Conservation (phyloP, 352 stramenopile genomes). For the Phytophthora cactorum region DNA sequence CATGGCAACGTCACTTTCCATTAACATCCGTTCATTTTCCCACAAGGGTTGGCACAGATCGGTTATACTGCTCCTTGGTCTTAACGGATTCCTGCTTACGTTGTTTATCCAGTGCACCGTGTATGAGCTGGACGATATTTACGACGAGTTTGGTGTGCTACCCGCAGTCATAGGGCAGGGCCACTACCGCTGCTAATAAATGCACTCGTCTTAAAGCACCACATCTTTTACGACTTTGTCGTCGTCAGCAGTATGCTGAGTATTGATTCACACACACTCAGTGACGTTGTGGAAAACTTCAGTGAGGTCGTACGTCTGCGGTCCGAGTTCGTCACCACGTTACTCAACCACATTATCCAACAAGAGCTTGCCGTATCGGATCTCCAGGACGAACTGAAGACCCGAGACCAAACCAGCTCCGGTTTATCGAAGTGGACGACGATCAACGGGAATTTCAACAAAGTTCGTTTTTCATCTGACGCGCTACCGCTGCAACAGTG, state of each 20-base stretch:
- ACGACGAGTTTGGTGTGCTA: constrained; percentile 41
- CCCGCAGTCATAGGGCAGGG: constrained; percentile 45
- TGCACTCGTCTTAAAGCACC: constrained; percentile 51
- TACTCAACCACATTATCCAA: constrained; percentile 34
- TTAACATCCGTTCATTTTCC: constrained; percentile 54
- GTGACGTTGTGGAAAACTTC: constrained; percentile 69
- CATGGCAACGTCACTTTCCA: constrained; percentile 11
- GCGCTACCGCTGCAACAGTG: constrained; percentile 63
- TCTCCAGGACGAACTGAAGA: constrained; percentile 37
- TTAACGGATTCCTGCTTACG: constrained; percentile 68
- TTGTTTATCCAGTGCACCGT: constrained; percentile 63
- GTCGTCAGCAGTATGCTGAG: constrained; percentile 57
- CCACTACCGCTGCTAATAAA: constrained; percentile 55
- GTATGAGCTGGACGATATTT: constrained; percentile 45
- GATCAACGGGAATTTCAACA: constrained; percentile 47
- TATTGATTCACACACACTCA: constrained; percentile 56
- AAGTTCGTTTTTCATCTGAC: constrained; percentile 55
- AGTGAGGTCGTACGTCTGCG: constrained; percentile 57
- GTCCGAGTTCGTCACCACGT: constrained; percentile 46
- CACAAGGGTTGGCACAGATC: constrained; percentile 68
- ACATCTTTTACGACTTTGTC: constrained; percentile 69
- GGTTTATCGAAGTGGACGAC: constrained; percentile 53
- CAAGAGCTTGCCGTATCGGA: constrained; percentile 32
- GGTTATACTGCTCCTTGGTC: constrained; percentile 60
- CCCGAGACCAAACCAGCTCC: constrained; percentile 25